A percentile compares a stretch with the other conserved stretches of the same genome.
These are phyloP conservation scores for Firmiana major DNA, from an alignment of 345 rosid genomes.

Conservation along the genomic window DNA sequence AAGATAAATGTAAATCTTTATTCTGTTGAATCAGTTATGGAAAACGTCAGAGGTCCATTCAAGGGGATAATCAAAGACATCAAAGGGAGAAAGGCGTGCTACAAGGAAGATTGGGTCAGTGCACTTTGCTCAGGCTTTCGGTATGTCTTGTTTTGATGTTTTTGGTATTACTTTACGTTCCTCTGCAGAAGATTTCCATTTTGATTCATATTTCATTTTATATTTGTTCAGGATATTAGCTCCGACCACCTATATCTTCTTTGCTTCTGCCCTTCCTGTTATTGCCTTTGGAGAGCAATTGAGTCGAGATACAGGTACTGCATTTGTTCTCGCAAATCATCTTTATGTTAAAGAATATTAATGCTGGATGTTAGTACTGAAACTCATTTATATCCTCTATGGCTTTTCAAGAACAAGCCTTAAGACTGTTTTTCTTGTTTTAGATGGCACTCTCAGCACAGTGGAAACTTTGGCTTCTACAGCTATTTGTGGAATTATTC, in stretches of 20 bases:
- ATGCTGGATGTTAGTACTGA: background rate
- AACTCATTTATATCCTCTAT: background rate
- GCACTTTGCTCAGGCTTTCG: constrained; percentile 47
- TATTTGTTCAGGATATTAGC: constrained; percentile 52
- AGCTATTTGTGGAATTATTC: constrained; percentile 74
- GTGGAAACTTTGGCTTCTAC: constrained; percentile 83
- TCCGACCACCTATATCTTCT: constrained; percentile 70
- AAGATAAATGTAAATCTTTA: background rate
- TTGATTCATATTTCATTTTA: constrained; percentile 2
- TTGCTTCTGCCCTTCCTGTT: constrained; percentile 87
- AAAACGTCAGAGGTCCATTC: constrained; percentile 47
- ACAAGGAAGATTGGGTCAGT: constrained; percentile 63
- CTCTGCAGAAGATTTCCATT: background rate
- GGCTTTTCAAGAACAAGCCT: background rate
- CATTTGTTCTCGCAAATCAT: background rate
- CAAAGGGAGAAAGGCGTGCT: constrained; percentile 55
- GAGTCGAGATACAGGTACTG: constrained; percentile 69
- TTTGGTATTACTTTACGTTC: constrained; percentile 1
- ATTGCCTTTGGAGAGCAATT: constrained; percentile 89
- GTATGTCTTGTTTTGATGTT: constrained; percentile 21
- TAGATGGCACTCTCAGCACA: constrained; percentile 68
- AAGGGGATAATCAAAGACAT: constrained; percentile 62
- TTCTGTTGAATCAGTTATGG: constrained; percentile 38
- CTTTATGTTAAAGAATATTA: background rate
- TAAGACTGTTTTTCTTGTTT: constrained; percentile 13